These are phyloP conservation scores for Fusarium setosum DNA, from an alignment of 2,329 filamentous ascomycete species.

Conservation along the genomic window DNA sequence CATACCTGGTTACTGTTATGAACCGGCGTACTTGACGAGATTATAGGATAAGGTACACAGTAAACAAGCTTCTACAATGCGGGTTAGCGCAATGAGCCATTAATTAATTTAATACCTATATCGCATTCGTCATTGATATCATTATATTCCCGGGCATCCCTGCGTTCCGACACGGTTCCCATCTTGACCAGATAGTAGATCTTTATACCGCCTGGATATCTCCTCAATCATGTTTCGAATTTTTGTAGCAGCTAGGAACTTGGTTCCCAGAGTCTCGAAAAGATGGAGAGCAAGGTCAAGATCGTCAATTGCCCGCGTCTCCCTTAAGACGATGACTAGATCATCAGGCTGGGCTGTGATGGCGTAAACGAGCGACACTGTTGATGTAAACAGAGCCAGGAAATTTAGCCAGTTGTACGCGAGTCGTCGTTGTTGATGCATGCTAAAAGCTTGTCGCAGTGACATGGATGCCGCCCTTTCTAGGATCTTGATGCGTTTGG, in stretches of 20 bases:
- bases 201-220: slow-evolving; percentile 37
- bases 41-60: too few relatives aligned
- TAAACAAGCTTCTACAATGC: too few relatives aligned
- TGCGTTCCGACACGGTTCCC: too few relatives aligned
- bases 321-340: slow-evolving; percentile 38
- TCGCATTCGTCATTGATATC: too few relatives aligned
- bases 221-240: slow-evolving; percentile 41
- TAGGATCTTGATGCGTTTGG: slow-evolving; percentile 49
- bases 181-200: too few relatives aligned
- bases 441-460: slow-evolving; percentile 53
- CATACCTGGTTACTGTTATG: too few relatives aligned
- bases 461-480: slow-evolving; percentile 55
- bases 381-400: slow-evolving; percentile 54
- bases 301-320: slow-evolving; percentile 45
- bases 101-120: too few relatives aligned
- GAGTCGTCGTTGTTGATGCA: slow-evolving; percentile 53
- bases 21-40: too few relatives aligned
- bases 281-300: slow-evolving; percentile 46
- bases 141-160: too few relatives aligned
- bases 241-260: slow-evolving; percentile 46
- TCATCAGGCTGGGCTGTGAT: slow-evolving; percentile 52
- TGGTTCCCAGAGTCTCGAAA: slow-evolving; percentile 45
- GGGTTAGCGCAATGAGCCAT: too few relatives aligned
- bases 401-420: slow-evolving; percentile 57
- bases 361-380: slow-evolving; percentile 56